A percentile compares a stretch with the other conserved stretches of the same genome.
Conservation (phyloP, 306 rosid genomes). For the Prunus davidiana region DNA sequence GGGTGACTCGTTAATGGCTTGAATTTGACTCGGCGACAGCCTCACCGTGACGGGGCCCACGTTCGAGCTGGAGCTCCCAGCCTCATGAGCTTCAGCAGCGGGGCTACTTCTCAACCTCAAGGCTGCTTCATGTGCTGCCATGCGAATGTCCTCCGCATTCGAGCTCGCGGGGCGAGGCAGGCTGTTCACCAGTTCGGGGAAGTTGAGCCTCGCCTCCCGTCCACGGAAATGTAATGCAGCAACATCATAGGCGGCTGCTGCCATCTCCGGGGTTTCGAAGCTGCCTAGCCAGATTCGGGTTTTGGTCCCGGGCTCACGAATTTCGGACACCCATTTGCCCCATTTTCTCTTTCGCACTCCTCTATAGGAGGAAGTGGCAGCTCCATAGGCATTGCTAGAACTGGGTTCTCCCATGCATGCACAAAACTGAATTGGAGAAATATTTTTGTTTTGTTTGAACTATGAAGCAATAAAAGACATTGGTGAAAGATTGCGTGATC, state of each 20-base stretch:
- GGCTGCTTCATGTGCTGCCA: conserved; percentile 82
- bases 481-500: conserved; percentile 15
- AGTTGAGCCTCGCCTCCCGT: conserved; percentile 51
- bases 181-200: conserved; percentile 48
- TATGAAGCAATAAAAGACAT: neutral
- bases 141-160: conserved; percentile 46
- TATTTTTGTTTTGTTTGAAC: neutral
- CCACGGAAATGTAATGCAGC: conserved; percentile 79
- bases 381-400: conserved; percentile 23
- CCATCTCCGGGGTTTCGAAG: conserved; percentile 44
- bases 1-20: conserved; percentile 86
- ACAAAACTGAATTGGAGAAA: neutral
- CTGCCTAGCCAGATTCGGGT: conserved; percentile 86
- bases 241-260: conserved; percentile 67
- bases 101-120: conserved; percentile 22
- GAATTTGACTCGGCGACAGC: conserved; percentile 68
- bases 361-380: conserved; percentile 62
- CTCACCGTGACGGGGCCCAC: conserved; percentile 34
- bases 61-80: neutral
- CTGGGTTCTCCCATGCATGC: conserved; percentile 26
- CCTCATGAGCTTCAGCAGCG: neutral
- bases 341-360: conserved; percentile 97
- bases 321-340: conserved; percentile 97
- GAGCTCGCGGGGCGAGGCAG: conserved; percentile 57
- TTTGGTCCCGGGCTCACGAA: conserved; percentile 82